phyloP scores from a whole-genome alignment of 805 yeast genomes.

The Jamesozyma rosinii region DNA sequence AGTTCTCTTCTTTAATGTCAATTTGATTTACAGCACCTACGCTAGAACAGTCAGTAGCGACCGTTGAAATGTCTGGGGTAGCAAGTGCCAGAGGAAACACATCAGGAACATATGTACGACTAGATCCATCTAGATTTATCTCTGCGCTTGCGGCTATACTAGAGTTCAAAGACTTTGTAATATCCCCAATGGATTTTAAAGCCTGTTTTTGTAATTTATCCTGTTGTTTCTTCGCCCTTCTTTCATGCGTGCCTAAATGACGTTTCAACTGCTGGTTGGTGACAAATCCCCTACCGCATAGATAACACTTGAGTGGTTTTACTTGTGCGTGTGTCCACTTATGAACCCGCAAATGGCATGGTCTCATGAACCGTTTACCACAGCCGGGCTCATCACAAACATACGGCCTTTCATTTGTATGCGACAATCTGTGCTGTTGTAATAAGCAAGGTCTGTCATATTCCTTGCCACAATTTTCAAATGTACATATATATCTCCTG shows the following conservation, averaged over 20 bases:
- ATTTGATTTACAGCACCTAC: background rate
- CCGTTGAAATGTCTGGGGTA: background rate
- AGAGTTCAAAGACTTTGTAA: background rate
- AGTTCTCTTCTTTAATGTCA: background rate
- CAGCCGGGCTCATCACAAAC: slow-evolving; percentile 49
- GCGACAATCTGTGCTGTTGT: slow-evolving; percentile 65
- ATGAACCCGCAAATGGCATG: slow-evolving; percentile 76
- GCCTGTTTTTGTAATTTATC: slow-evolving; percentile 1
- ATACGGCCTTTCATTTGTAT: slow-evolving; percentile 73
- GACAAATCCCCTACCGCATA: slow-evolving; percentile 54
- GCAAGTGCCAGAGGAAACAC: background rate
- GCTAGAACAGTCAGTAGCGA: background rate
- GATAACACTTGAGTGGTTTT: slow-evolving; percentile 47
- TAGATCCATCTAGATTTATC: background rate
- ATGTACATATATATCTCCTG: slow-evolving; percentile 36
- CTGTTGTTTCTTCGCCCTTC: slow-evolving; percentile 13
- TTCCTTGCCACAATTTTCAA: slow-evolving; percentile 42
- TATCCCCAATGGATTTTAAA: background rate
- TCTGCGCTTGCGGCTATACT: background rate
- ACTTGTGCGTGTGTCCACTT: slow-evolving; percentile 51
- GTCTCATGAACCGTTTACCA: slow-evolving; percentile 56
- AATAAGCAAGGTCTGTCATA: slow-evolving; percentile 49
- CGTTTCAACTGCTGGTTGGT: slow-evolving; percentile 49
- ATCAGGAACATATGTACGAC: background rate
- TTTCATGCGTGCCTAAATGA: slow-evolving; percentile 51